A percentile compares a stretch with the other conserved stretches of the same genome.
Evolutionary conservation across 208 protist genomes (phyloP).

Genomic region (Sergeia podlipaevii): DNA sequence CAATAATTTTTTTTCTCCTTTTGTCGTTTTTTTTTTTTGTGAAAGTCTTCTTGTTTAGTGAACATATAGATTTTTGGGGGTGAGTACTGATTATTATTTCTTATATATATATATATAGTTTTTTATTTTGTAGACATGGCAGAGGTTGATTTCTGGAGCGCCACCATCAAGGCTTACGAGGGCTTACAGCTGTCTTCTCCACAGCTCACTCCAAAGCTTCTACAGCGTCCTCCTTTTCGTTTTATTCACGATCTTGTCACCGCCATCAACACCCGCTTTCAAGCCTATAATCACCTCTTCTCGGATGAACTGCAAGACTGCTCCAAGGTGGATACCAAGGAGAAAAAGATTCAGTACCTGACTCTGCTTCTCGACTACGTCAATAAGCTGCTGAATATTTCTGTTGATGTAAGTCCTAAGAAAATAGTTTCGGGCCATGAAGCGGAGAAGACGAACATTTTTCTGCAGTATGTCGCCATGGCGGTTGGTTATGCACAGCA

Average conservation of each 20-base stretch:
- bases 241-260: conserved; percentile 90
- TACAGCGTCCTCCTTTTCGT: conserved; percentile 87
- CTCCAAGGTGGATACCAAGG: conserved; percentile 67
- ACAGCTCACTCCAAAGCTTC: conserved; percentile 76
- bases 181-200: conserved; percentile 67
- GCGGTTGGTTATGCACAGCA: conserved; percentile 77
- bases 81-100: conserved; percentile 1
- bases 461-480: conserved; percentile 76
- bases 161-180: conserved; percentile 66
- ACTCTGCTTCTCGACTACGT: conserved; percentile 72
- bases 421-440: conserved; percentile 88
- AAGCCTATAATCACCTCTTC: conserved; percentile 72
- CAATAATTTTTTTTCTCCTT: no score
- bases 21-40: no score
- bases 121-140: conserved; percentile 10
- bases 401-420: conserved; percentile 78
- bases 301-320: conserved; percentile 43
- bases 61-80: conserved; percentile 7
- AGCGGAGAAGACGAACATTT: conserved; percentile 87
- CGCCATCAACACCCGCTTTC: conserved; percentile 64
- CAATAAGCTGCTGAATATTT: conserved; percentile 45
- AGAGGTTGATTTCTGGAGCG: conserved; percentile 69
- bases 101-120: conserved; percentile 8
- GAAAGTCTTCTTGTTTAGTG: no score
- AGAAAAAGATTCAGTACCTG: conserved; percentile 88